Evolutionary conservation across 805 yeast species (phyloP).

Genomic region (Metschnikowia borealis): DNA sequence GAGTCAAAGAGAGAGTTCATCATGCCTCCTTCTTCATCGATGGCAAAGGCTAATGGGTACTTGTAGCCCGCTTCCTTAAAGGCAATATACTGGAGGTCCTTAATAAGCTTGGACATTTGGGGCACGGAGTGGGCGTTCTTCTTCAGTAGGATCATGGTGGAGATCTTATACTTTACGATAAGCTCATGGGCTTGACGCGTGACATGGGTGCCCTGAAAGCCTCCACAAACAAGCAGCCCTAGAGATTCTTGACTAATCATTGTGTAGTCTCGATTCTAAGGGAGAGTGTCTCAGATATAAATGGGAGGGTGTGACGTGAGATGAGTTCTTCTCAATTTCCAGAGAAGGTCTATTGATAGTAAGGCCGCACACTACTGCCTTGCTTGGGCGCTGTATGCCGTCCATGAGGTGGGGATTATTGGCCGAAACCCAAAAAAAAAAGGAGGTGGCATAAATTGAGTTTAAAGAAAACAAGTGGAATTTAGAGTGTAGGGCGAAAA

Average conservation of each 20-base stretch:
- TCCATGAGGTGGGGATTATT: not conserved
- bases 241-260: constrained; percentile 8
- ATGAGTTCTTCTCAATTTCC: not conserved
- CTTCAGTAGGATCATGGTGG: constrained; percentile 48
- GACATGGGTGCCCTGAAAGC: constrained; percentile 53
- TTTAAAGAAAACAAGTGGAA: no score
- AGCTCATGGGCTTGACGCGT: constrained; percentile 50
- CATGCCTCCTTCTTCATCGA: constrained; percentile 65
- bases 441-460: no score
- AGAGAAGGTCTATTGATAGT: not conserved
- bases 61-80: constrained; percentile 43
- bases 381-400: not conserved
- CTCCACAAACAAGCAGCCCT: constrained; percentile 58
- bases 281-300: not conserved
- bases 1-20: constrained; percentile 55
- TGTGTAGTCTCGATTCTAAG: not conserved
- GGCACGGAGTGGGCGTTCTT: constrained; percentile 49
- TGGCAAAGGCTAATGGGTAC: constrained; percentile 52
- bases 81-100: constrained; percentile 54
- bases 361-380: not conserved
- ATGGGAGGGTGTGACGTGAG: not conserved
- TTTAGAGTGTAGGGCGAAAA: no score
- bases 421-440: not conserved
- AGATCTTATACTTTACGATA: constrained; percentile 48
- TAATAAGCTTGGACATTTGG: constrained; percentile 47